Conservation (phyloP, 768 basidiomycete genomes). For the Artomyces pyxidatus region DNA sequence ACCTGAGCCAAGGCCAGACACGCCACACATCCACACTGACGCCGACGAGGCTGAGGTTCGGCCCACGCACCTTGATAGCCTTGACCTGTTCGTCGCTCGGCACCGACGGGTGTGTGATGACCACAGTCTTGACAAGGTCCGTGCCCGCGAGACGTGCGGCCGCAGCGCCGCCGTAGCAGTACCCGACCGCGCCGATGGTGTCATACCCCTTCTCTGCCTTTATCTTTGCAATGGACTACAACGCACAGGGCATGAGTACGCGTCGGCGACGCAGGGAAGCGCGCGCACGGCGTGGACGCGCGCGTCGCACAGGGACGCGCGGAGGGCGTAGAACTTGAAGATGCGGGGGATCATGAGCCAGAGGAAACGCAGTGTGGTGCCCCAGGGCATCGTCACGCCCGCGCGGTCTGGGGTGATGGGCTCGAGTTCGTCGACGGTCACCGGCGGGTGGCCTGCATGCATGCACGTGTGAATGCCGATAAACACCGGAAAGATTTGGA, state of each 20-base stretch:
- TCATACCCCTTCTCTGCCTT: slow-evolving; percentile 31
- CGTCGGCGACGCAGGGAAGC: not conserved
- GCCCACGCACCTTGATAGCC: slow-evolving; percentile 30
- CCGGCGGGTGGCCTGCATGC: slow-evolving; percentile 22
- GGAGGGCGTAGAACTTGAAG: slow-evolving; percentile 15
- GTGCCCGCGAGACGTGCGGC: slow-evolving; percentile 23
- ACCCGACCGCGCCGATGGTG: slow-evolving; percentile 37
- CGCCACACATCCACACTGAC: no score
- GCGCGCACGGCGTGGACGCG: slow-evolving; percentile 19
- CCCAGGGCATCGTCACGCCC: slow-evolving; percentile 16
- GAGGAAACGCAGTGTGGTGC: slow-evolving; percentile 16
- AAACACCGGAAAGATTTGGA: not conserved
- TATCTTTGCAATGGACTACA: slow-evolving; percentile 31
- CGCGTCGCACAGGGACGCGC: slow-evolving; percentile 22
- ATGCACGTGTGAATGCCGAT: no score
- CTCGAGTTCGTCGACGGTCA: slow-evolving; percentile 21
- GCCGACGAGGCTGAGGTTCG: no score
- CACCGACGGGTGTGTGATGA: slow-evolving; percentile 34
- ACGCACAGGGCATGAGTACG: not conserved
- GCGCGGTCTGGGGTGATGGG: slow-evolving; percentile 24
- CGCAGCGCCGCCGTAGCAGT: slow-evolving; percentile 29
- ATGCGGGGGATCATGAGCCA: slow-evolving; percentile 17
- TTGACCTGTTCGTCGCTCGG: slow-evolving; percentile 25
- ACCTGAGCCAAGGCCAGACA: slow-evolving; percentile 5
- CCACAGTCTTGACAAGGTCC: slow-evolving; percentile 28